phyloP scores from a whole-genome alignment of 495 filamentous ascomycete genomes.

The Astrothelium subdiscretum region DNA sequence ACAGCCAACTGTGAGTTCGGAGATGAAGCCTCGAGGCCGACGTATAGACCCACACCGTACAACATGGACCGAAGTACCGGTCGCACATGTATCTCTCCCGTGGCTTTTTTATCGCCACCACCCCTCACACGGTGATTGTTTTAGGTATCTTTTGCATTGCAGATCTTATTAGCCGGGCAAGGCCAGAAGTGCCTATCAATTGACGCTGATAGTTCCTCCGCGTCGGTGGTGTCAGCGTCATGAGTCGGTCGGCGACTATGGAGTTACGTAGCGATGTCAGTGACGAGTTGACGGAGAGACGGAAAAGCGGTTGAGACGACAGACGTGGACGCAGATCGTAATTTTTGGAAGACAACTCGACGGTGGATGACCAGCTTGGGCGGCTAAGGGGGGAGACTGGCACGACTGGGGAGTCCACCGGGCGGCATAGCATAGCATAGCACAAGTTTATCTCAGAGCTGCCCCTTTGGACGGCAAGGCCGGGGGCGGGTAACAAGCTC shows the following conservation, averaged over 20 bases:
- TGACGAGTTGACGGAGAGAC: neutral
- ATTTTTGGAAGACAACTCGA: neutral
- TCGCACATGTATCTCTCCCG: neutral
- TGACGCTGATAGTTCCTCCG: neutral
- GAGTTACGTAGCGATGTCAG: too few species aligned
- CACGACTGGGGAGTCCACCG: neutral
- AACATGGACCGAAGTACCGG: neutral
- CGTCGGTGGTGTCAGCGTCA: neutral
- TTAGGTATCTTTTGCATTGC: neutral
- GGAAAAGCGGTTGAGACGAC: neutral
- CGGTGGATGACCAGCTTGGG: neutral
- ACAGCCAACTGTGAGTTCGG: neutral
- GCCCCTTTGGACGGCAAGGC: neutral
- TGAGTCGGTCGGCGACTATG: neutral
- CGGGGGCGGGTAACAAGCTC: neutral
- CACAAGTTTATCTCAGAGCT: neutral
- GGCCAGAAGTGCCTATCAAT: neutral
- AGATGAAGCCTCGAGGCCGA: neutral
- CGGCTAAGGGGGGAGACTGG: neutral
- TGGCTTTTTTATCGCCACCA: neutral
- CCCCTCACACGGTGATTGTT: neutral
- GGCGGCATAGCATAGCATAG: neutral
- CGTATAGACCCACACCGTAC: neutral
- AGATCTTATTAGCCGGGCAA: conserved; percentile 1
- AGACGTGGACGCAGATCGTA: neutral